Evolutionary conservation across 1,139 yeast genomes (phyloP), one percentile per base, ranked within the genome.

Genomic region (Taiozyma sp.): DNA sequence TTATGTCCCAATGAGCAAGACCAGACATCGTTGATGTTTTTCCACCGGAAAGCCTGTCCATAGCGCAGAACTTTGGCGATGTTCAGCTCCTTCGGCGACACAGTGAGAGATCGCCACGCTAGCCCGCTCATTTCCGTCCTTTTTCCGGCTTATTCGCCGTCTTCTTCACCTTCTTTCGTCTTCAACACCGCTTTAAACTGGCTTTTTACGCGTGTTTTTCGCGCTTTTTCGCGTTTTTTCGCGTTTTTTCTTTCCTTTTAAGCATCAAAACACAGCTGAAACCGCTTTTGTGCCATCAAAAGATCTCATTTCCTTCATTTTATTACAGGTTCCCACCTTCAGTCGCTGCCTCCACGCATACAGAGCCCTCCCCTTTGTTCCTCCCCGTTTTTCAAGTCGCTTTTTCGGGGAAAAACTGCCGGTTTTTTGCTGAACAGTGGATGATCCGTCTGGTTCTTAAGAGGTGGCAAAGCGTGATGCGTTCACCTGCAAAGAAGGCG

Each of bases 21-120:
- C 89, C 89, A 84, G 1, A 77, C 71, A 48, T 75, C 69, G 56
- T 80, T 73, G 47, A 80, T 70, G 54, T 76, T 78, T 60, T 80
- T 80, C 64, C 68, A 72, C 53, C 76, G 60, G 59, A 87, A 87
- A 0, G 95, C 83, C 66, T 91, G 98, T 0, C 98, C 98, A 64
- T 97, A 88, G 50, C 96, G 76, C 42, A 91, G 73, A 0, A 90
- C 95, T 48, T 81, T 79, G 7, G 81, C 69, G n/a, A 90, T 67
- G 35, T 76, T 69, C 1, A 89, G 70, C 58, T 89, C 96, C 1
- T 60, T 57, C 6, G 52, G 52, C 0, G 60, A 48, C 3, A 64
- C 57, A 16, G 47, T 49, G 19, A 62, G n/a, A 1, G 50, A 46
- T 29, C 48, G 53, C 62, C 62, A 59, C 3, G 53, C 44, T 13